Evolutionary conservation across 1,284 basidiomycete genomes (phyloP), one percentile per base, ranked within the genome.

Genomic region (Hemileia vastatrix): DNA sequence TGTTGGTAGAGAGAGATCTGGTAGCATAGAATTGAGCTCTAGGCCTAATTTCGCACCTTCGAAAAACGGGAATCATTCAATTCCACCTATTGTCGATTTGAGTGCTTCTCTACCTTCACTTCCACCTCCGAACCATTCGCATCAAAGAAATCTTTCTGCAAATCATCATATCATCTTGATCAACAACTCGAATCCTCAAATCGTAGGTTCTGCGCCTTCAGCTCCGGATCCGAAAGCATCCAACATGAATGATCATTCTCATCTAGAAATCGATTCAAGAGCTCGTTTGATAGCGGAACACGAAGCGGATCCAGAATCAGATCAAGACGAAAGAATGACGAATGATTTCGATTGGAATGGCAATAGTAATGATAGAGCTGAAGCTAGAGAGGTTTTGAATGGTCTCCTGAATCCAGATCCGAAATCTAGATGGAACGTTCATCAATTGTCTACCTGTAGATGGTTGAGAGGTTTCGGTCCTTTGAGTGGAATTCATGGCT

Each of bases 391-490:
- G 51, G 67, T 70, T 13, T 63, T 72, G 5, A 63, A 65, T 15
- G 70, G 68, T 4, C 54, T 72, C 13, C 52, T 72, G 18, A 66
- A 70, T 27, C 67, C 67, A 6, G 70, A 72, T n/a, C 67, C 71
- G 21, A 48, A 54, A n/a, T 57, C 63, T 43, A 66, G 71, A n/a
- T 72, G 71, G 71, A 71, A 68, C 5, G 56, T 72, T 40, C 65
- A 68, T 31, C 40, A 62, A 49, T 57, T 72, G 4, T 57, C 24
- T 21, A 40, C 48, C 15, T 31, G 48, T 59, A 32, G 40, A 15
- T 57, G 36, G 40, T 49, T 57, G 31, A 6, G 9, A 6, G 32
- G 55, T 19, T 21, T 31, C 9, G 36, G 50, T 13, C 44, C 48
- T 24, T 50, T 24, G 31, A 24, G 48, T 24, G 48, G 48, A 11